Evolutionary conservation across 2,329 filamentous ascomycete genomes (phyloP), one percentile per base, ranked within the genome.

Genomic region (Pseudocercospora pini-densiflorae): DNA sequence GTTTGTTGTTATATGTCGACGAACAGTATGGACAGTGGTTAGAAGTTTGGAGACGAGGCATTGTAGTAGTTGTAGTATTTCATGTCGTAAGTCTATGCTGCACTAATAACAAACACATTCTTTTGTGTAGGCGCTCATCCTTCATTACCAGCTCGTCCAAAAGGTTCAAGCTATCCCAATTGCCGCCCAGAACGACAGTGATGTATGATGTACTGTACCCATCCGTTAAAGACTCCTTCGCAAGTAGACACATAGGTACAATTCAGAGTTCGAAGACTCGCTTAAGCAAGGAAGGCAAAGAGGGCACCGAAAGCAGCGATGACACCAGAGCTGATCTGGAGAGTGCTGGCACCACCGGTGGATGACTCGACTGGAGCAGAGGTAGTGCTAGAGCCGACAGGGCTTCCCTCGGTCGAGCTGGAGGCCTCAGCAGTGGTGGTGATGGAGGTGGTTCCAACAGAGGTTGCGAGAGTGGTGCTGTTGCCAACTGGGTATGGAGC

Each of bases 211-310:
- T 58, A 36, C 55, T 58, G 55, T 58, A 58, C 31, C 59, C 45
- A 54, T 33, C 31, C 29, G 14, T 58, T 24, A 55, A 24, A 29
- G 55, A 58, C 29, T 40, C 31, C 55, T 40, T 43, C 55, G 55
- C 55, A 58, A 36, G 55, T 55, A 55, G 51, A 55, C 51, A 55
- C 23, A 31, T 40, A 58, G 55, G 55, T 58, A 58, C 55, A 58
- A 45, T 57, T 29, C n/a, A 1, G 23, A 29, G 10, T 58, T 58
- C 31, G 9, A 1, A 40, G n/a, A 23, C 31, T 61, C 55, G 47
- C 58, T 36, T 71, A 72, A 59, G 68, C 67, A 36, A 72, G 64
- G 58, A 68, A 61, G 45, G 69, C 70, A 21, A 70, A 61, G 23
- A 68, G 62, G 31, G 66, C 61, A 31, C 62, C 69, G 57, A 68